These are phyloP conservation scores for Pseudoperonospora humuli DNA, from an alignment of 352 stramenopile species.

Conservation along the genomic window DNA sequence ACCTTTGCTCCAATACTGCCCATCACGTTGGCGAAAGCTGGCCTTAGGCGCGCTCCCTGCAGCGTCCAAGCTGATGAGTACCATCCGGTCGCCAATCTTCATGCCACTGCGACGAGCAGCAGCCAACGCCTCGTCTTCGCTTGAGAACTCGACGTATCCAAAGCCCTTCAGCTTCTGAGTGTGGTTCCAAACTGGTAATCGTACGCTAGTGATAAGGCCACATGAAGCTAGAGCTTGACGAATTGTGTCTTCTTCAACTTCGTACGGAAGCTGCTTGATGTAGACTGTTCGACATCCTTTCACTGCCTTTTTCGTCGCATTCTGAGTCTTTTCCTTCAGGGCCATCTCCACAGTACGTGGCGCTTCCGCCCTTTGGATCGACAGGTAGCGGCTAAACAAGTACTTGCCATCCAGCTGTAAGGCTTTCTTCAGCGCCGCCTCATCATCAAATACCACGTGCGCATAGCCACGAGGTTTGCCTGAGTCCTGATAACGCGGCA, in stretches of 20 bases:
- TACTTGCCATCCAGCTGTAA: constrained; percentile 86
- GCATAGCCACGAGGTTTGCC: constrained; percentile 86
- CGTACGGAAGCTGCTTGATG: constrained; percentile 93
- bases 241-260: constrained; percentile 82
- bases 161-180: constrained; percentile 95
- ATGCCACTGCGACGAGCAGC: constrained; percentile 74
- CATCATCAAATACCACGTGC: constrained; percentile 88
- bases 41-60: constrained; percentile 82
- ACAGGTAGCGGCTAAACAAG: constrained; percentile 86
- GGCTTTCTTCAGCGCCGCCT: constrained; percentile 59
- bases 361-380: constrained; percentile 72
- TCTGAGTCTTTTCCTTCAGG: constrained; percentile 59
- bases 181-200: constrained; percentile 90
- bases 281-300: constrained; percentile 90
- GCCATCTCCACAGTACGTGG: constrained; percentile 63
- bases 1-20: constrained; percentile 85
- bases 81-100: constrained; percentile 83
- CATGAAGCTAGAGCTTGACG: constrained; percentile 74
- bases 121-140: constrained; percentile 57
- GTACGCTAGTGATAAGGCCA: constrained; percentile 88
- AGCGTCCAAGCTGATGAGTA: constrained; percentile 91
- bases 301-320: constrained; percentile 54
- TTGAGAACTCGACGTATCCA: constrained; percentile 90
- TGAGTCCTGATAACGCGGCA: constrained; percentile 91
- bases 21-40: constrained; percentile 83